These are phyloP conservation scores for Bisporella sp. DNA, from an alignment of 2,329 filamentous ascomycete genomes.

Conservation along the genomic window DNA sequence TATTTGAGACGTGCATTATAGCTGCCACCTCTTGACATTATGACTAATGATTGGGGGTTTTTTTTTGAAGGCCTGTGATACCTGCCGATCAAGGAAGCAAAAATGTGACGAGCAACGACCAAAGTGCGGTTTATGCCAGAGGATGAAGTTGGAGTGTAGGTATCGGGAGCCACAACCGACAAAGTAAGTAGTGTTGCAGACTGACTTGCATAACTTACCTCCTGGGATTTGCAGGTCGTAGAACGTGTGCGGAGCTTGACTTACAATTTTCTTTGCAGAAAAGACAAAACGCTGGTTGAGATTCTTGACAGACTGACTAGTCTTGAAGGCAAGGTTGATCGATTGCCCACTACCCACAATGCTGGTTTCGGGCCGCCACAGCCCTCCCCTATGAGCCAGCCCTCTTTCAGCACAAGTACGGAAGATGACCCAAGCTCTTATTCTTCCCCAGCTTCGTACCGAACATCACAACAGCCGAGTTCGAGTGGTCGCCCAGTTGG, in stretches of 20 bases:
- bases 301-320: constrained; percentile 49
- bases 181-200: constrained; percentile 41
- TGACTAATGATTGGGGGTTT: neutral
- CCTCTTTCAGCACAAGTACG: constrained; percentile 10
- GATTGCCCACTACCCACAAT: constrained; percentile 19
- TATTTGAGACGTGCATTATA: no score
- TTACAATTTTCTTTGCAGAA: constrained; percentile 34
- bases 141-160: constrained; percentile 49
- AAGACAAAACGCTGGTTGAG: constrained; percentile 55
- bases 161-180: constrained; percentile 56
- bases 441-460: constrained; percentile 9
- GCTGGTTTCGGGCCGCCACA: constrained; percentile 16
- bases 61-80: constrained; percentile 46
- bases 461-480: constrained; percentile 10
- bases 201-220: no score
- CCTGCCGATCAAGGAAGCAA: constrained; percentile 53
- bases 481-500: constrained; percentile 7
- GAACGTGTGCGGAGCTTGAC: constrained; percentile 1
- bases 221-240: no score
- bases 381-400: constrained; percentile 19
- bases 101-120: constrained; percentile 58
- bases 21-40: no score
- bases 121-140: constrained; percentile 52
- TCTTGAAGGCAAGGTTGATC: constrained; percentile 50
- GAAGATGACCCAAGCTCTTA: constrained; percentile 20